Evolutionary conservation across 2,329 filamentous ascomycete species (phyloP).

Genomic region (Septoria linicola): DNA sequence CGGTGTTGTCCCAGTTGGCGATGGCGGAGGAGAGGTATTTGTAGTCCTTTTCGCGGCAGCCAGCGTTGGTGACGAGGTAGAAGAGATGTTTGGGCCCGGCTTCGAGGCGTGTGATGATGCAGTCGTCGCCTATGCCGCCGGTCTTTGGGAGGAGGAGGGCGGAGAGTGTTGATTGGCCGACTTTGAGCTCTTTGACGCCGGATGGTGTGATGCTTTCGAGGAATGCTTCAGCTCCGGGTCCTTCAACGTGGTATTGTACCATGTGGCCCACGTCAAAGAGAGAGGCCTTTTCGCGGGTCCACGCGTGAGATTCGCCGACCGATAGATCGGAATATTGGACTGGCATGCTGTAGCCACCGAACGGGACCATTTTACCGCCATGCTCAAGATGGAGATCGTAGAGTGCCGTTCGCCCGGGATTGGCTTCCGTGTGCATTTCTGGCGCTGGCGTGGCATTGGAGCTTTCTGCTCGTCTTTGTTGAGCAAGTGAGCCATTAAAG

Average conservation of each 20-base stretch:
- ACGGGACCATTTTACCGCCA: slow-evolving; percentile 94
- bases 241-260: slow-evolving; percentile 82
- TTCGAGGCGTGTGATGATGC: slow-evolving; percentile 81
- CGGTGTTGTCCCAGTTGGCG: slow-evolving; percentile 56
- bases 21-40: slow-evolving; percentile 73
- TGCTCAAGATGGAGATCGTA: slow-evolving; percentile 75
- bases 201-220: slow-evolving; percentile 82
- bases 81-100: slow-evolving; percentile 53
- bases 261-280: slow-evolving; percentile 97
- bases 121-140: slow-evolving; percentile 93
- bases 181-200: slow-evolving; percentile 61
- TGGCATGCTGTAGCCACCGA: slow-evolving; percentile 89
- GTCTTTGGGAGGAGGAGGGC: slow-evolving; percentile 74
- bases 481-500: slow-evolving; percentile 21
- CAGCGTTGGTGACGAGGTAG: slow-evolving; percentile 95
- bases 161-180: slow-evolving; percentile 77
- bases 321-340: slow-evolving; percentile 78
- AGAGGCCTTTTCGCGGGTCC: slow-evolving; percentile 83
- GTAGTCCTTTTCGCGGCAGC: slow-evolving; percentile 83
- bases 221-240: slow-evolving; percentile 75
- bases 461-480: slow-evolving; percentile 31
- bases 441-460: slow-evolving; percentile 32
- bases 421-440: slow-evolving; percentile 33
- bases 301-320: slow-evolving; percentile 81
- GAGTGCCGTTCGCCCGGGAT: slow-evolving; percentile 60